Evolutionary conservation across 139 green algal species (phyloP), one percentile per base, ranked within the genome.

Genomic region (Mychonastes homosphaera): DNA sequence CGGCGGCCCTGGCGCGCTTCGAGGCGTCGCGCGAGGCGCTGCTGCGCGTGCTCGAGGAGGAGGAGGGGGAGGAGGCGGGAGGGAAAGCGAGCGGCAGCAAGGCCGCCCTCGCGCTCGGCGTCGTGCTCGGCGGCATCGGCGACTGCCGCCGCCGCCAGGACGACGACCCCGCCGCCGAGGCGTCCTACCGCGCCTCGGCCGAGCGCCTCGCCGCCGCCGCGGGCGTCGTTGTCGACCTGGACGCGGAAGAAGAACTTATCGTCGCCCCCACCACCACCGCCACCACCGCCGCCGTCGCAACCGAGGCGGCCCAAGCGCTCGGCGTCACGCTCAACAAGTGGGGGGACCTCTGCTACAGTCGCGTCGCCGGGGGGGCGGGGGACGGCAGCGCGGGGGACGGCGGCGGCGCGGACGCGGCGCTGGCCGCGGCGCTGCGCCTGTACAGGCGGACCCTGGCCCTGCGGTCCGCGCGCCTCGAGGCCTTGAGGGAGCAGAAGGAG

Each of bases 261-360:
- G n/a, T n/a, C n/a, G n/a, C n/a, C n/a, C n/a, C n/a, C n/a, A n/a
- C n/a, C n/a, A n/a, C n/a, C n/a, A n/a, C n/a, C n/a, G n/a, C n/a
- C n/a, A n/a, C n/a, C n/a, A n/a, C n/a, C n/a, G n/a, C n/a, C n/a
- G n/a, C n/a, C 2, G n/a, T 36, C 41, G 29, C 26, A 16, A 26
- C 56, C 27, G 60, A 78, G 58, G 58, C 71, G n/a, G 54, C 39
- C 26, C 71, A 79, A 43, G 44, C 67, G 0, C 46, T 79, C 38
- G 60, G 69, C 6, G 71, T 79, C 8, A 75, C 67, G 0, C 36
- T 61, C 32, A 79, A 78, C 55, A 79, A 79, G 67, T 55, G 63
- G 49, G 67, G 67, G 26, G 63, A 74, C 21, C 43, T 74, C 47
- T 44, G 39, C 13, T 69, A 69, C 33, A 28, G 39, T 15, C 19